Percentiles rank a stretch among this genome's conserved stretches.
Evolutionary conservation across 1,284 basidiomycete genomes (phyloP).

Genomic region (Sporisorium graminicola): DNA sequence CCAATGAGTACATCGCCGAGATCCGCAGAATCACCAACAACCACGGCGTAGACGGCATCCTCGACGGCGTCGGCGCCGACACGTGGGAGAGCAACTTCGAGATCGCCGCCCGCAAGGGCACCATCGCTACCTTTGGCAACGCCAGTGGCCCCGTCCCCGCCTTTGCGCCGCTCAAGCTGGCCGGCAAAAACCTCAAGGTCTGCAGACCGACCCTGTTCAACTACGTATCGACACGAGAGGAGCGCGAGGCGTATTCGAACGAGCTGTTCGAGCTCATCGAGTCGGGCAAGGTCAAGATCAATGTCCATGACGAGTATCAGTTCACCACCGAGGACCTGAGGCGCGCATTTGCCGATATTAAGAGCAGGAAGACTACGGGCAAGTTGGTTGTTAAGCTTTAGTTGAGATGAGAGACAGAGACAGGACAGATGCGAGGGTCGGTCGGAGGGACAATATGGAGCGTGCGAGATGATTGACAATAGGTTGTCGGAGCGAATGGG

Average conservation of each 20-base stretch:
- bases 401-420: neutral
- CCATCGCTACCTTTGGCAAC: conserved; percentile 88
- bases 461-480: neutral
- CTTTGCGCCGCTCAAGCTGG: conserved; percentile 80
- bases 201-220: conserved; percentile 69
- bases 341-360: conserved; percentile 84
- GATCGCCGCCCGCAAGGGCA: conserved; percentile 73
- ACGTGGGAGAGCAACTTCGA: conserved; percentile 77
- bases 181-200: conserved; percentile 83
- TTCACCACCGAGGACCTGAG: conserved; percentile 84
- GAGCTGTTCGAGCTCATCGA: conserved; percentile 79
- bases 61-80: conserved; percentile 87
- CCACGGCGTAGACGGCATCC: conserved; percentile 83
- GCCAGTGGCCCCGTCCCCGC: conserved; percentile 80
- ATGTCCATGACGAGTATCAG: conserved; percentile 78
- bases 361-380: conserved; percentile 60
- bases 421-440: conserved; percentile 8
- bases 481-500: too few species aligned
- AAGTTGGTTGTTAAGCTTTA: conserved; percentile 61
- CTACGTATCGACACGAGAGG: conserved; percentile 77
- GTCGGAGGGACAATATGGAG: too few species aligned
- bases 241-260: conserved; percentile 77
- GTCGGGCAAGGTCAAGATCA: conserved; percentile 78
- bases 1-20: conserved; percentile 62
- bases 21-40: conserved; percentile 78